phyloP scores from a whole-genome alignment of 129 eudicot species.

The Daucus carota region DNA sequence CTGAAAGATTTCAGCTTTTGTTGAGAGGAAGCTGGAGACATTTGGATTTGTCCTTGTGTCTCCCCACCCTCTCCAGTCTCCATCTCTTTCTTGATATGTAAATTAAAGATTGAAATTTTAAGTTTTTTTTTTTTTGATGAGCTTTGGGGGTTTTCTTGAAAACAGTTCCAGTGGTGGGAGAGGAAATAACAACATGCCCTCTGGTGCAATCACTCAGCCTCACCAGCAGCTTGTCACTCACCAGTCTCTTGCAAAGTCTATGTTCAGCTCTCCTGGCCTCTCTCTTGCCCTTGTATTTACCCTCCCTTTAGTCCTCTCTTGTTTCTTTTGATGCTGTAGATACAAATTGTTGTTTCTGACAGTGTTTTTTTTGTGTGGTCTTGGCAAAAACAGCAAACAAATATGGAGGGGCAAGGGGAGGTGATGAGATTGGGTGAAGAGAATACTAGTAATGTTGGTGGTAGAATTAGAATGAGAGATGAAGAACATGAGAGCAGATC shows the following conservation, averaged over 20 bases:
- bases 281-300: conserved; percentile 75
- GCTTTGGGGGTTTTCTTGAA: conserved; percentile 94
- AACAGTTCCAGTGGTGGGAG: conserved; percentile 35
- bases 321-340: neutral
- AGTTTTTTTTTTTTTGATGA: conserved; percentile 53
- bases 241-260: conserved; percentile 46
- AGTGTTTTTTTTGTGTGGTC: neutral
- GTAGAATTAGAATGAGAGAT: conserved; percentile 62
- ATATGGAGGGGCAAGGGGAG: conserved; percentile 77
- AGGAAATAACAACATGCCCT: conserved; percentile 48
- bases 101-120: too few species aligned
- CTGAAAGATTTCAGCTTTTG: conserved; percentile 6
- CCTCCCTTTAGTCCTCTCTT: conserved; percentile 11
- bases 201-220: conserved; percentile 46
- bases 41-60: conserved; percentile 58
- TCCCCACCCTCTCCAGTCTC: conserved; percentile 53
- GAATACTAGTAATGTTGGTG: conserved; percentile 8
- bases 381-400: conserved; percentile 43
- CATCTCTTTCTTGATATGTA: neutral
- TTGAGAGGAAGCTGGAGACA: conserved; percentile 50
- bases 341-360: neutral
- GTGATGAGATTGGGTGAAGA: conserved; percentile 53
- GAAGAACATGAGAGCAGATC: conserved; percentile 99
- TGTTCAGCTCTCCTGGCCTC: conserved; percentile 90
- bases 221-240: conserved; percentile 20